These are phyloP conservation scores for Elsinoe necatrix DNA, from an alignment of 2,329 filamentous ascomycete species.

Conservation along the genomic window DNA sequence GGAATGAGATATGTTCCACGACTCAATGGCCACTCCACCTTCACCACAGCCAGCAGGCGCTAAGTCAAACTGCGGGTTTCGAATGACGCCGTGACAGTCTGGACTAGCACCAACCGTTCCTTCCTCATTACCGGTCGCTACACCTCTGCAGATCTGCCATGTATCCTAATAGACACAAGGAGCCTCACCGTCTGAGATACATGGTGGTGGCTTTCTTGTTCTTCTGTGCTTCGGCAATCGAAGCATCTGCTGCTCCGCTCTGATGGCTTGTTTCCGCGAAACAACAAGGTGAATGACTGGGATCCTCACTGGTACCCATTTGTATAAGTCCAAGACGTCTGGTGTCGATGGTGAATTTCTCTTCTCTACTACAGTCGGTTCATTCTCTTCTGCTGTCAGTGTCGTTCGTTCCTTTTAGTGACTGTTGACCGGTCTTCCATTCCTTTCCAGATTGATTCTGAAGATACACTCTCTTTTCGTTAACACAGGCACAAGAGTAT, in stretches of 20 bases:
- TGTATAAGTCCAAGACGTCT: slow-evolving; percentile 2
- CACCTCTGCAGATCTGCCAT: background rate
- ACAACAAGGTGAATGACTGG: background rate
- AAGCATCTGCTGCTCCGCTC: background rate
- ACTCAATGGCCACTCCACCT: background rate
- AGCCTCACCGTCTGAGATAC: slow-evolving; percentile 2
- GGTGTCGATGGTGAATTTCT: background rate
- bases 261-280: background rate
- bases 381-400: slow-evolving; percentile 12
- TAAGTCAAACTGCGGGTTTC: slow-evolving; percentile 8
- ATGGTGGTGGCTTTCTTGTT: slow-evolving; percentile 3
- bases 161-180: background rate
- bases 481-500: background rate
- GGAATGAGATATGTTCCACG: background rate
- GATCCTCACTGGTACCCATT: background rate
- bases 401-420: slow-evolving; percentile 7
- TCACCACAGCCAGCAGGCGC: slow-evolving; percentile 1
- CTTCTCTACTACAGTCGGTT: slow-evolving; percentile 1
- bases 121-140: slow-evolving; percentile 4
- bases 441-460: slow-evolving; percentile 8
- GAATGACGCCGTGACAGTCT: slow-evolving; percentile 8
- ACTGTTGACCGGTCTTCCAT: slow-evolving; percentile 7
- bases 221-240: background rate
- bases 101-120: slow-evolving; percentile 4
- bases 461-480: background rate